phyloP scores from a whole-genome alignment of 352 stramenopile species.

The Salisapilia sapeloensis region DNA sequence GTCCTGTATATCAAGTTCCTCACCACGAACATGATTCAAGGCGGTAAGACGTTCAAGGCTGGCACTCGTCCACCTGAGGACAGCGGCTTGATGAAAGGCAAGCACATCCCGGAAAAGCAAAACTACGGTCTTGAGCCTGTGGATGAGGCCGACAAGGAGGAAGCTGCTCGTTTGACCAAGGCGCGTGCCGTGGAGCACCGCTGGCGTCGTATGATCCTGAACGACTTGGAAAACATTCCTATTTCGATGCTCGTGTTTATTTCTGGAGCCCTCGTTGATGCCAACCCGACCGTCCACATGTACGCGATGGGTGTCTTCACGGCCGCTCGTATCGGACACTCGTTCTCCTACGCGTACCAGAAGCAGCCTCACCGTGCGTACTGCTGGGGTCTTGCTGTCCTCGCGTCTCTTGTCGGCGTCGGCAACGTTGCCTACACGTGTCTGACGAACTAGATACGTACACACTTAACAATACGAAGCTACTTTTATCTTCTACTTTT shows the following conservation, averaged over 20 bases:
- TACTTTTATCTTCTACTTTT: too few species aligned
- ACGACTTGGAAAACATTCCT: constrained; percentile 33
- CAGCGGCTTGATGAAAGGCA: constrained; percentile 7
- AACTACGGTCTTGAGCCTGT: constrained; percentile 9
- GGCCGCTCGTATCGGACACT: constrained; percentile 12
- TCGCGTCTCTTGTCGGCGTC: constrained; percentile 8
- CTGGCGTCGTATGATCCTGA: constrained; percentile 27
- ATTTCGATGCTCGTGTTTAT: constrained; percentile 19
- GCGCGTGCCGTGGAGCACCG: constrained; percentile 12
- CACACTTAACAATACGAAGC: too few species aligned
- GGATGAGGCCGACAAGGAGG: constrained; percentile 9
- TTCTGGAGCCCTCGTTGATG: constrained; percentile 7
- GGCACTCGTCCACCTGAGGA: constrained; percentile 22
- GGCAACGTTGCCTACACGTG: constrained; percentile 14
- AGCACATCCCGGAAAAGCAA: constrained; percentile 7
- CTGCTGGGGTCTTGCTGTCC: too few species aligned
- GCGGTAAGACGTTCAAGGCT: constrained; percentile 12
- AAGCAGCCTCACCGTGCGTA: constrained; percentile 15
- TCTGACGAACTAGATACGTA: too few species aligned
- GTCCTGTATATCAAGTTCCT: constrained; percentile 28
- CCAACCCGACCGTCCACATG: constrained; percentile 4
- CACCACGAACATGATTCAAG: constrained; percentile 12
- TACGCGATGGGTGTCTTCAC: constrained; percentile 15
- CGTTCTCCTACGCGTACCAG: constrained; percentile 13
- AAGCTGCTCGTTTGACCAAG: not conserved